Conservation (phyloP, 257 asterid genomes). For the Prunella vulgaris region DNA sequence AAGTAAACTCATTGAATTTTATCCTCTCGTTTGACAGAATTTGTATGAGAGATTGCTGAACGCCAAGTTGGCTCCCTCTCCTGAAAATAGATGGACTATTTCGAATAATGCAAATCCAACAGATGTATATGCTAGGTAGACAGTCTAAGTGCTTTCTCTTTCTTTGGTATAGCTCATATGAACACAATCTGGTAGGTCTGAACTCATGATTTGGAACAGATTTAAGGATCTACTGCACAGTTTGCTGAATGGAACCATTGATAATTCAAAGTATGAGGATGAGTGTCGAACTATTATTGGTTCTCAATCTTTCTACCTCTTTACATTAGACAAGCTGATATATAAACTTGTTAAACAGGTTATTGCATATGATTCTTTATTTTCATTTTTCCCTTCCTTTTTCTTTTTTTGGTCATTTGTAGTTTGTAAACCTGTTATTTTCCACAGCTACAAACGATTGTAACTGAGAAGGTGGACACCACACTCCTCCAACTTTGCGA, state of each 20-base stretch:
- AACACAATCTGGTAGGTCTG: conserved; percentile 12
- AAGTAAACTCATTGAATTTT: not conserved
- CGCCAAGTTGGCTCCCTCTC: conserved; percentile 64
- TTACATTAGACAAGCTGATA: conserved; percentile 90
- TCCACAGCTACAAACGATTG: conserved; percentile 62
- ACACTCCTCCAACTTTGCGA: conserved; percentile 62
- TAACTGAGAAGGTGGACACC: conserved; percentile 64
- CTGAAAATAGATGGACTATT: conserved; percentile 72
- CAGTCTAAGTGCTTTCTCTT: conserved; percentile 3
- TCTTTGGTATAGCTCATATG: conserved; percentile 14
- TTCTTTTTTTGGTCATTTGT: not conserved
- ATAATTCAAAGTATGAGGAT: conserved; percentile 85
- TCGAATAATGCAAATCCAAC: conserved; percentile 42
- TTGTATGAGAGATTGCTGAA: conserved; percentile 76
- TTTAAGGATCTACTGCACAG: conserved; percentile 72
- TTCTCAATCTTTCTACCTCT: conserved; percentile 80
- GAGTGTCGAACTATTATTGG: conserved; percentile 93
- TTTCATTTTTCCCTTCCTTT: not conserved
- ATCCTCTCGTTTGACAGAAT: conserved; percentile 44
- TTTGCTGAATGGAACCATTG: conserved; percentile 80
- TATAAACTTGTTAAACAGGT: conserved; percentile 90
- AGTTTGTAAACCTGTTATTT: conserved; percentile 25
- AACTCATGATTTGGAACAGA: conserved; percentile 44
- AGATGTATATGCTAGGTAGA: conserved; percentile 71
- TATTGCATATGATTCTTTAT: conserved; percentile 6